Evolutionary conservation across 768 basidiomycete genomes (phyloP), one percentile per base, ranked within the genome.

Genomic region (Phallus indusiatus): DNA sequence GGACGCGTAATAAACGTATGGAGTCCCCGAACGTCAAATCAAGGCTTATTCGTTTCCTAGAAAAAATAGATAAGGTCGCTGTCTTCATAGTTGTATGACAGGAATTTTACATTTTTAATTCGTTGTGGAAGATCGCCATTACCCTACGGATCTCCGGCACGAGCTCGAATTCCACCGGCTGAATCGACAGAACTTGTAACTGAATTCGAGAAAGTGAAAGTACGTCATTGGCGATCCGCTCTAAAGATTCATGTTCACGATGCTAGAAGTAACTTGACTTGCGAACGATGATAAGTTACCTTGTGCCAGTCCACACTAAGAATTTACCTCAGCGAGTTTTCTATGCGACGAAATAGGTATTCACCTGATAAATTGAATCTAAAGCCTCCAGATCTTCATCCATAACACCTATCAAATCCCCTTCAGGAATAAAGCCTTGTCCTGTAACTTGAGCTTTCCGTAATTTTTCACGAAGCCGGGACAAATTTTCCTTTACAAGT

Each of bases 151-250:
- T 67, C 55, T 71, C 66, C 63, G 62, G 61, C 54, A 63, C 58
- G 51, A 65, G 53, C 24, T 66, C 55, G 48, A 55, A 59, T 18
- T 61, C 65, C 28, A 64, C 61, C 20, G 61, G 58, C n/a, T 65
- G 64, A 28, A 68, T 62, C 14, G 64, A 63, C 20, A 65, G 63
- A 59, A 64, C 64, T 53, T 71, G 68, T 4, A 75, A 64, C 58
- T 74, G 73, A 48, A 74, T 71, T 36, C 72, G 62, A 18, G 72
- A 74, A 14, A 75, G 62, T 14, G 73, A 72, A 11, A 74, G 66
- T 0, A 74, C 70, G 61, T 75, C 74, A 60, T 75, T 73, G 35
- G 70, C 69, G 28, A 75, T 74, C 51, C 71, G 60, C 53, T 72
- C 71, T 61, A 21, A 5, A 20, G 4, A 11, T 12, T 7, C 1